Evolutionary conservation across 768 basidiomycete species (phyloP).

Genomic region (Lactarius psammicola): DNA sequence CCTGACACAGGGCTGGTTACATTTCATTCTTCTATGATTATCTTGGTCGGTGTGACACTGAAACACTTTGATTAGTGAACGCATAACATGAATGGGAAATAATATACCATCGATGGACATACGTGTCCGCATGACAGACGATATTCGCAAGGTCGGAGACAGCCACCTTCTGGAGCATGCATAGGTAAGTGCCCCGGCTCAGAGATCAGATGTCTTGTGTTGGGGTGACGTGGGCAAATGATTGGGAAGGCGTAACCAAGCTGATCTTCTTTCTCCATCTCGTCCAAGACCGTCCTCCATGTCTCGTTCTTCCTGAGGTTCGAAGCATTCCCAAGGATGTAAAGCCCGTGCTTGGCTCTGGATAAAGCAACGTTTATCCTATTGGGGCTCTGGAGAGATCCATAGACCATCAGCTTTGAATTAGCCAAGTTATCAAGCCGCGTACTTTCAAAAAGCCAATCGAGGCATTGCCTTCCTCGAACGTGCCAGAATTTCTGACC

Average conservation of each 20-base stretch:
- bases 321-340: conserved; percentile 65
- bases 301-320: conserved; percentile 53
- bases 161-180: conserved; percentile 34
- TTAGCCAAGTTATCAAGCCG: neutral
- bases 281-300: conserved; percentile 59
- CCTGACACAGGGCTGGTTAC: conserved; percentile 30
- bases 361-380: conserved; percentile 61
- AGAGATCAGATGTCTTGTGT: neutral
- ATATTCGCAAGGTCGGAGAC: conserved; percentile 34
- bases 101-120: conserved; percentile 33
- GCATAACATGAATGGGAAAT: neutral
- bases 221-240: conserved; percentile 27
- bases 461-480: conserved; percentile 36
- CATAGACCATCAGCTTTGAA: conserved; percentile 35
- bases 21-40: conserved; percentile 30
- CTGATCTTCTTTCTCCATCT: conserved; percentile 47
- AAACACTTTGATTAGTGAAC: neutral
- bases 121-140: conserved; percentile 35
- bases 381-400: conserved; percentile 34
- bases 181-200: conserved; percentile 23
- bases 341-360: conserved; percentile 71
- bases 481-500: conserved; percentile 65
- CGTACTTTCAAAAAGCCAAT: conserved; percentile 76
- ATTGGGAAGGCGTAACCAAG: conserved; percentile 17
- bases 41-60: conserved; percentile 32